phyloP scores from a whole-genome alignment of 2,329 filamentous ascomycete genomes.

The Chaetomium sp. region DNA sequence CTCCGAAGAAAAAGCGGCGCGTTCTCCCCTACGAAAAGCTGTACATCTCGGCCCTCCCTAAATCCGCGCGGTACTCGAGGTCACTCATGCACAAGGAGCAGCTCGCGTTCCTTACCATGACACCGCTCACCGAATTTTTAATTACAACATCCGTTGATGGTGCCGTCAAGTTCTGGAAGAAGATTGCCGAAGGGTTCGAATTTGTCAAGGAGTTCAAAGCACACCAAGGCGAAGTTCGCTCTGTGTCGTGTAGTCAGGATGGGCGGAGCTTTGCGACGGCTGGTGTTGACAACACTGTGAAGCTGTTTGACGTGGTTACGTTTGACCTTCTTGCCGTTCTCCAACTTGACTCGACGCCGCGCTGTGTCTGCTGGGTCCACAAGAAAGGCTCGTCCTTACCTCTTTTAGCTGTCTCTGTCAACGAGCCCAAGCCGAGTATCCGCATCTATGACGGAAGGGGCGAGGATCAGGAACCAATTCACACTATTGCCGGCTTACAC shows the following conservation, averaged over 20 bases:
- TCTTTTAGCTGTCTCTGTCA: slow-evolving; percentile 72
- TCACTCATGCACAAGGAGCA: slow-evolving; percentile 99
- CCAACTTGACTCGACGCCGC: slow-evolving; percentile 66
- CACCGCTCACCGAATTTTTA: slow-evolving; percentile 86
- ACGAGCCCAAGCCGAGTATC: slow-evolving; percentile 61
- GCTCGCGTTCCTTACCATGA: slow-evolving; percentile 78
- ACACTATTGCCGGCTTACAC: slow-evolving; percentile 75
- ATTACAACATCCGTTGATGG: slow-evolving; percentile 92
- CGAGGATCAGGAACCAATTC: slow-evolving; percentile 67
- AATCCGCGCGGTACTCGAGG: slow-evolving; percentile 77
- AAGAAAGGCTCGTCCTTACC: slow-evolving; percentile 80
- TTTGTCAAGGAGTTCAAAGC: slow-evolving; percentile 98
- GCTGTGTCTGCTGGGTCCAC: slow-evolving; percentile 88
- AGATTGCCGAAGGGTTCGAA: slow-evolving; percentile 80
- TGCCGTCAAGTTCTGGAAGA: slow-evolving; percentile 99
- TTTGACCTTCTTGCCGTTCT: slow-evolving; percentile 84
- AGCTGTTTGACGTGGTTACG: slow-evolving; percentile 76
- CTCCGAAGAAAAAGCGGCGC: slow-evolving; percentile 82
- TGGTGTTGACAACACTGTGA: slow-evolving; percentile 70
- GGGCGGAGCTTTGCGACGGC: slow-evolving; percentile 90
- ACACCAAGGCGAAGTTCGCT: slow-evolving; percentile 76
- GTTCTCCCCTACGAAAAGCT: slow-evolving; percentile 92
- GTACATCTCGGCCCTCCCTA: slow-evolving; percentile 83
- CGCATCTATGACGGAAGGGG: slow-evolving; percentile 85
- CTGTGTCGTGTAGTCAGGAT: slow-evolving; percentile 80